These are phyloP conservation scores for Aspergillus sp. DNA, from an alignment of 2,329 filamentous ascomycete genomes.

Conservation along the genomic window DNA sequence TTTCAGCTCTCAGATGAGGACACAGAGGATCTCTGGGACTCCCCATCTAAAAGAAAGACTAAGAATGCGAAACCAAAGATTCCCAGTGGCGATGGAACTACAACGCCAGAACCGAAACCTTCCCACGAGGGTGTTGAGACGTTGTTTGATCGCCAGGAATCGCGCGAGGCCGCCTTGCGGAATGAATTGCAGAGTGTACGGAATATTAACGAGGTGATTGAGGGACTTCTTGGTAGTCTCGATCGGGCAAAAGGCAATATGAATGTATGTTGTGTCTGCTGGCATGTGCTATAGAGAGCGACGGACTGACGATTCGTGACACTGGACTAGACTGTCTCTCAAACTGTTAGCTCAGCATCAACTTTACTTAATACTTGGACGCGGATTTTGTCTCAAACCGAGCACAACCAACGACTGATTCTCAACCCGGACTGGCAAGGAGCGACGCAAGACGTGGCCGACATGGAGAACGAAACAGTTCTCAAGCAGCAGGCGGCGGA, in stretches of 20 bases:
- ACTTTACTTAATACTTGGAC: constrained; percentile 92
- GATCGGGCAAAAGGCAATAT: constrained; percentile 43
- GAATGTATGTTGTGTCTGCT: constrained; percentile 29
- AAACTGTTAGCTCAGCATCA: constrained; percentile 78
- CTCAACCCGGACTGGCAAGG: constrained; percentile 86
- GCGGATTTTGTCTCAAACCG: constrained; percentile 88
- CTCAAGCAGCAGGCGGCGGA: constrained; percentile 69
- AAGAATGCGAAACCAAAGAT: constrained; percentile 25
- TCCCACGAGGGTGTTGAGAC: constrained; percentile 39
- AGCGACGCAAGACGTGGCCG: constrained; percentile 74
- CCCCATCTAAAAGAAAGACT: constrained; percentile 39
- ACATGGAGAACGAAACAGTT: constrained; percentile 71
- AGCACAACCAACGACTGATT: constrained; percentile 90
- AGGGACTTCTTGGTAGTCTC: constrained; percentile 44
- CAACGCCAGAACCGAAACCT: constrained; percentile 20
- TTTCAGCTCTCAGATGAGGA: constrained; percentile 48
- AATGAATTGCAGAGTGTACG: constrained; percentile 75
- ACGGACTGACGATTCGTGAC: neutral
- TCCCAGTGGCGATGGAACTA: constrained; percentile 32
- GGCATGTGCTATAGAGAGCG: neutral
- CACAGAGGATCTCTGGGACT: constrained; percentile 51
- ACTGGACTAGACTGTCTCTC: constrained; percentile 63
- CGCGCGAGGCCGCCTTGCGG: constrained; percentile 64
- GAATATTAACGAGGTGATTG: constrained; percentile 80
- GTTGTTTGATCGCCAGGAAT: constrained; percentile 55